Base-by-base conservation (phyloP, 805 yeast species). In the Spencermartinsiella europaea region DNA sequence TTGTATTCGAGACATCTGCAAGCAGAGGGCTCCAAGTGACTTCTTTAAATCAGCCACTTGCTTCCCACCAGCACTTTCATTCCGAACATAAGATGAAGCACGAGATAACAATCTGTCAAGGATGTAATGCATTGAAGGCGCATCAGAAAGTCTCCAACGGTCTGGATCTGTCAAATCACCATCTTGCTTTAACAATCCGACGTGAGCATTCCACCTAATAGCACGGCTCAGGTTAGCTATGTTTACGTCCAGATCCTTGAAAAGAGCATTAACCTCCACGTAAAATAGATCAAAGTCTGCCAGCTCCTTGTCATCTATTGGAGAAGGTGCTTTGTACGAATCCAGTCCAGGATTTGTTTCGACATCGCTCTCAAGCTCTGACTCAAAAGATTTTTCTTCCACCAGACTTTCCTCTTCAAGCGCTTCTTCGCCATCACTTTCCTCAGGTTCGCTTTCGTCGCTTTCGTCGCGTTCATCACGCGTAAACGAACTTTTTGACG, bases 111-210 rank as follows among this genome's bases (percentile, higher is more conserved):
- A 27, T 15, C 8, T 15, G 36, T 49, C 55, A 10, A 41, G 33
- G 7, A 47, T 22, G 16, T 38, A 40, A 22, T 42, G 31, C 21
- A 52, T 25, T 3, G 21, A 34, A 4, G 38, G 7, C 5, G 42
- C 51, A 16, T 50, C 45, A 5, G 48, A 40, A 14, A 52, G 42
- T 27, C 42, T 39, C 56, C 56, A 52, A 12, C 27, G 38, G 4
- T 45, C 46, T 20, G 34, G n/a, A 27, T 21, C 25, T 14, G 10
- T n/a, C 14, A 49, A 42, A 28, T 52, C 53, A n/a, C 38, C 47
- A 20, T 38, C 31, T 12, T 25, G 31, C 31, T 25, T 25, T 12
- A 25, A 12, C 31, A 25, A 12, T 25, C 31, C 31, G 12, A 16
- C 16, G 14, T 39, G 28, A 16, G 28, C 22, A 28, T 48, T 47